These are phyloP conservation scores for Aspergillus sp. DNA, from an alignment of 2,329 filamentous ascomycete genomes.

Conservation along the genomic window DNA sequence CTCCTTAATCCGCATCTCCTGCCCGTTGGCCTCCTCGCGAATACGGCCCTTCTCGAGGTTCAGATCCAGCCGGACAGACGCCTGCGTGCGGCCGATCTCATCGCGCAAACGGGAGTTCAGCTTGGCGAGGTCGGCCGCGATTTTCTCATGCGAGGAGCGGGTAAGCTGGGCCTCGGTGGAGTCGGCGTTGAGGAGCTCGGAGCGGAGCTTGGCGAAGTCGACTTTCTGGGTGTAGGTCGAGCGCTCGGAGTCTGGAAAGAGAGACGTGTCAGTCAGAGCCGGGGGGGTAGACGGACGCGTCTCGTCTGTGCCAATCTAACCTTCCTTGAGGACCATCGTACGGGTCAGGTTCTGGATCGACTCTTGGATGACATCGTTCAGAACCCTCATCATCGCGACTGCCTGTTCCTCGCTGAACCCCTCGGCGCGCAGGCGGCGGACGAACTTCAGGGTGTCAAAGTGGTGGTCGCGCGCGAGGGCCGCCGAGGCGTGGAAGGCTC, in stretches of 20 bases:
- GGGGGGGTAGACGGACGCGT: too few relatives aligned
- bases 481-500: slow-evolving; percentile 56
- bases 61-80: slow-evolving; percentile 80
- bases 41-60: slow-evolving; percentile 97
- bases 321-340: slow-evolving; percentile 95
- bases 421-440: slow-evolving; percentile 78
- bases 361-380: slow-evolving; percentile 95
- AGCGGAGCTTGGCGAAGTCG: slow-evolving; percentile 93
- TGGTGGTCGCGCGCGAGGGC: slow-evolving; percentile 67
- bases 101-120: slow-evolving; percentile 80
- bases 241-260: slow-evolving; percentile 36
- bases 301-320: slow-evolving; percentile 48
- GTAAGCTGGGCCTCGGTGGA: slow-evolving; percentile 85
- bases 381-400: slow-evolving; percentile 95
- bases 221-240: slow-evolving; percentile 73
- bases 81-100: slow-evolving; percentile 89
- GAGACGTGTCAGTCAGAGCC: too few relatives aligned
- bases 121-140: slow-evolving; percentile 92
- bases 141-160: slow-evolving; percentile 76
- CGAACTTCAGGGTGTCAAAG: slow-evolving; percentile 96
- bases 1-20: slow-evolving; percentile 97
- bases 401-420: slow-evolving; percentile 94
- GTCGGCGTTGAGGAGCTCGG: slow-evolving; percentile 84
- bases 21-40: slow-evolving; percentile 86
- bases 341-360: slow-evolving; percentile 95